Evolutionary conservation across 1,284 basidiomycete species (phyloP).

Genomic region (Leccinum pallidistipes): DNA sequence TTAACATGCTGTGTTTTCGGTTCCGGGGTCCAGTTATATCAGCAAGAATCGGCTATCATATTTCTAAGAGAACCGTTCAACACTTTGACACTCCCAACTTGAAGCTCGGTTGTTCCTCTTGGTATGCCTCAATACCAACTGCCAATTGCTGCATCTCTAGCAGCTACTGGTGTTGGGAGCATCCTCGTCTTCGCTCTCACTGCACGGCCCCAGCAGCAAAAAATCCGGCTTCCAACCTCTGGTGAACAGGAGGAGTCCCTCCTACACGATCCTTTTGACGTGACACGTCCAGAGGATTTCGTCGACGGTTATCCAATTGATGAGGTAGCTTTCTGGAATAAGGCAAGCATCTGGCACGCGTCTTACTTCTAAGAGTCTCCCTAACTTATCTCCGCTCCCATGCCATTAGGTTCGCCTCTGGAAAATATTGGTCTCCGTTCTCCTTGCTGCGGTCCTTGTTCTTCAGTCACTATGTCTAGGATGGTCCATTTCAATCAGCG

Average conservation of each 20-base stretch:
- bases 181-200: conserved; percentile 42
- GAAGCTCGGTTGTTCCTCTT: neutral
- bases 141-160: conserved; percentile 50
- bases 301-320: conserved; percentile 77
- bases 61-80: neutral
- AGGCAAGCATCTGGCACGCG: conserved; percentile 43
- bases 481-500: conserved; percentile 45
- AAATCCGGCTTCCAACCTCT: conserved; percentile 55
- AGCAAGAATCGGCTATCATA: neutral
- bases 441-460: conserved; percentile 47
- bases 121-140: conserved; percentile 64
- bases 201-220: conserved; percentile 43
- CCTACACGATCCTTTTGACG: conserved; percentile 72
- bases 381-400: conserved; percentile 7
- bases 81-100: neutral
- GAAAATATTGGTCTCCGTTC: conserved; percentile 51
- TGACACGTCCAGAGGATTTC: conserved; percentile 68
- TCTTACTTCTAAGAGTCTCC: neutral
- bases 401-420: conserved; percentile 51
- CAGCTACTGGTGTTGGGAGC: conserved; percentile 47
- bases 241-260: conserved; percentile 37
- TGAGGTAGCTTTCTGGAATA: conserved; percentile 69
- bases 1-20: conserved; percentile 9
- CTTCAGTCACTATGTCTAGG: conserved; percentile 56
- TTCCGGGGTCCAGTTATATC: conserved; percentile 22